Evolutionary conservation across 805 yeast species (phyloP).

Genomic region (Myxozyma udenii): DNA sequence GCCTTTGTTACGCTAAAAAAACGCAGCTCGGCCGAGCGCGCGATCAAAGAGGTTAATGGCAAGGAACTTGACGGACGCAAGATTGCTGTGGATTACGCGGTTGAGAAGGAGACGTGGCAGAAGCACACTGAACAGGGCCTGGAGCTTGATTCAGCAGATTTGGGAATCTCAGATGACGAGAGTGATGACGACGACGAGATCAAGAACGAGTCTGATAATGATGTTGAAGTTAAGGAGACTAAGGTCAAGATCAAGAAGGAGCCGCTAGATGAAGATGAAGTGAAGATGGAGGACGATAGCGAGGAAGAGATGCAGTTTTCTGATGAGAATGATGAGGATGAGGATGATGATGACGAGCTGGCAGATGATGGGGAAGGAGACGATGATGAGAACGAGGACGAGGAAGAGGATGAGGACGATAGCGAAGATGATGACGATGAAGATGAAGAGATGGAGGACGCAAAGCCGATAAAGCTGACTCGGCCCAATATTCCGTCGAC

Average conservation of each 20-base stretch:
- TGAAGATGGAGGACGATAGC: conserved; percentile 39
- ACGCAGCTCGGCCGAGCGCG: conserved; percentile 69
- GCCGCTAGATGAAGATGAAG: conserved; percentile 38
- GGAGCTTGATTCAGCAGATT: conserved; percentile 43
- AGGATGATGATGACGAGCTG: conserved; percentile 31
- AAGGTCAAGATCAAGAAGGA: conserved; percentile 35
- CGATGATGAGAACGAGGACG: conserved; percentile 28
- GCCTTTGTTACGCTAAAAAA: conserved; percentile 91
- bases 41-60: conserved; percentile 70
- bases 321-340: conserved; percentile 36
- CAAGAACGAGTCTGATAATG: conserved; percentile 37
- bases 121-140: conserved; percentile 44
- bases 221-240: conserved; percentile 33
- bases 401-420: conserved; percentile 20
- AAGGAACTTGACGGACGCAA: conserved; percentile 82
- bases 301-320: conserved; percentile 41
- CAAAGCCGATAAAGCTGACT: not conserved
- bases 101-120: conserved; percentile 84
- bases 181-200: conserved; percentile 36
- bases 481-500: not conserved
- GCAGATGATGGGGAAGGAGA: conserved; percentile 28
- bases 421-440: conserved; percentile 28
- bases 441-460: not conserved
- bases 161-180: conserved; percentile 39
- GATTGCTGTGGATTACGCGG: conserved; percentile 91